These are phyloP conservation scores for Pythium oligandrum DNA, from an alignment of 352 stramenopile genomes.

Conservation along the genomic window DNA sequence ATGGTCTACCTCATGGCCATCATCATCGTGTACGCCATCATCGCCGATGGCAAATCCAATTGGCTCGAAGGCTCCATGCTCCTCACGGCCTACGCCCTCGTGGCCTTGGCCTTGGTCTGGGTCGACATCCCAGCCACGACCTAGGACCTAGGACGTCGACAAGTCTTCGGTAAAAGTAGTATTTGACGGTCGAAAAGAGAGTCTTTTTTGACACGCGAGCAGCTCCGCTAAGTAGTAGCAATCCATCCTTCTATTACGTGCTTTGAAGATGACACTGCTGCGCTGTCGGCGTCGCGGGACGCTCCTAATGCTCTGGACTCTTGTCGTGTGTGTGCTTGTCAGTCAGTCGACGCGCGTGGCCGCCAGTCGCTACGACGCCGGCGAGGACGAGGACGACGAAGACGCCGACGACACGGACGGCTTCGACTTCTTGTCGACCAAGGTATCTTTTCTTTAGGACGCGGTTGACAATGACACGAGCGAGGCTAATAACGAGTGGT, in stretches of 20 bases:
- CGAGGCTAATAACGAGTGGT: neutral
- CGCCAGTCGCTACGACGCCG: slow-evolving; percentile 1
- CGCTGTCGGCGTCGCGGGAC: neutral
- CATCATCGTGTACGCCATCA: slow-evolving; percentile 93
- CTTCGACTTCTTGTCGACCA: slow-evolving; percentile 34
- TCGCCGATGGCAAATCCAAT: slow-evolving; percentile 89
- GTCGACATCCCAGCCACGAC: slow-evolving; percentile 48
- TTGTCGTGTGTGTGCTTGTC: slow-evolving; percentile 7
- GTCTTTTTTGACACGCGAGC: too few relatives aligned
- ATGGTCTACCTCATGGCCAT: slow-evolving; percentile 94
- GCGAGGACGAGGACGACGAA: slow-evolving; percentile 23
- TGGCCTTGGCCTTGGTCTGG: slow-evolving; percentile 79
- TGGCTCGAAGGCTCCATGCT: slow-evolving; percentile 91
- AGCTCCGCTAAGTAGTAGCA: too few relatives aligned
- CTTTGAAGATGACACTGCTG: too few relatives aligned
- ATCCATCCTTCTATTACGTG: too few relatives aligned
- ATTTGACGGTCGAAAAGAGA: too few relatives aligned
- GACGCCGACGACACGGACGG: slow-evolving; percentile 25
- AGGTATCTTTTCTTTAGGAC: slow-evolving; percentile 4
- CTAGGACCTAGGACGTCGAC: too few relatives aligned
- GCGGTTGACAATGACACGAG: too few relatives aligned
- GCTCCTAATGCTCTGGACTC: slow-evolving; percentile 5
- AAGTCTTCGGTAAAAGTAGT: too few relatives aligned
- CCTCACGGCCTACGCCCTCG: slow-evolving; percentile 88
- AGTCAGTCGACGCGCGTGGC: slow-evolving; percentile 1